These are phyloP conservation scores for Penicillium sp. DNA, from an alignment of 2,329 filamentous ascomycete species.

Conservation along the genomic window DNA sequence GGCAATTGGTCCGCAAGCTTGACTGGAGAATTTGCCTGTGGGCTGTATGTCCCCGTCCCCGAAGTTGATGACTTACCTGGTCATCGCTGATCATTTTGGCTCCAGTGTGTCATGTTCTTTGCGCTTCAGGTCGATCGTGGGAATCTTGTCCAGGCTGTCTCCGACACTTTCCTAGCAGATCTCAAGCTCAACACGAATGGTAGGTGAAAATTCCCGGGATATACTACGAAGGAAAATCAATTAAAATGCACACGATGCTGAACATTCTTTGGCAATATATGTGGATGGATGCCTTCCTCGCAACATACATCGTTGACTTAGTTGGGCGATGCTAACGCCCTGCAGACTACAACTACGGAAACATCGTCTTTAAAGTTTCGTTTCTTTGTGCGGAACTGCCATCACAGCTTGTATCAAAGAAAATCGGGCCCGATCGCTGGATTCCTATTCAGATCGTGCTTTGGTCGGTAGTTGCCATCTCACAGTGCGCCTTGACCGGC, in stretches of 20 bases:
- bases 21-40: not conserved
- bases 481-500: conserved; percentile 49
- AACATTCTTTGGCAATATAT: too few species aligned
- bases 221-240: too few species aligned
- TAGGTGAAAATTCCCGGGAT: not conserved
- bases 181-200: conserved; percentile 32
- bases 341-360: conserved; percentile 48
- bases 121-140: conserved; percentile 61
- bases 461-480: conserved; percentile 51
- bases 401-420: conserved; percentile 59
- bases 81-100: conserved; percentile 1
- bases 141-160: conserved; percentile 59
- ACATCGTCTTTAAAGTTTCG: conserved; percentile 56
- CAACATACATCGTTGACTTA: not conserved
- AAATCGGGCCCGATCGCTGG: conserved; percentile 56
- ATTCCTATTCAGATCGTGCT: conserved; percentile 56
- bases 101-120: conserved; percentile 60
- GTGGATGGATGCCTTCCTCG: not conserved
- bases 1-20: not conserved
- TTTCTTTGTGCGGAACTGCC: conserved; percentile 59
- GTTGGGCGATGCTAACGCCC: not conserved
- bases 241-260: too few species aligned
- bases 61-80: conserved; percentile 14
- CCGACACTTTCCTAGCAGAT: conserved; percentile 56
- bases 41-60: conserved; percentile 21